A percentile compares a stretch with the other conserved stretches of the same genome.
Conservation (phyloP, 2,329 filamentous ascomycete species). For the Trichoderma harzianum region DNA sequence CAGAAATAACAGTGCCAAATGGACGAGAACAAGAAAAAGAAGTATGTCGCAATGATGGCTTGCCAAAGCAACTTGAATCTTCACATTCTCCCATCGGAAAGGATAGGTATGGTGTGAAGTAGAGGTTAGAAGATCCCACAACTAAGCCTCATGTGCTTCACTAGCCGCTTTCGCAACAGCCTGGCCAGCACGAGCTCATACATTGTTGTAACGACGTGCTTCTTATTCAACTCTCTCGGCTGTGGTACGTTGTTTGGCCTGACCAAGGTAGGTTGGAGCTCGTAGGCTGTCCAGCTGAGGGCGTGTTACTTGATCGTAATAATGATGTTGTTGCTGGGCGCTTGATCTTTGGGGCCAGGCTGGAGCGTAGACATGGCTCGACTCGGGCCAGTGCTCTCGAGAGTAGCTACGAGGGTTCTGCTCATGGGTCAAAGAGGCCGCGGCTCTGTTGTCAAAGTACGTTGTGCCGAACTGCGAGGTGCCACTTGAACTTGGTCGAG, state of each 20-base stretch:
- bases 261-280: not conserved
- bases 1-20: not conserved
- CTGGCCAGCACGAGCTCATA: not conserved
- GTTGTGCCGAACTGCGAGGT: not conserved
- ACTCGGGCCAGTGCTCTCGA: not conserved
- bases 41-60: not conserved
- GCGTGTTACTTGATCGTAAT: constrained; percentile 5
- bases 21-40: not conserved
- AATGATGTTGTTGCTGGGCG: not conserved
- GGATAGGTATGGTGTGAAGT: constrained; percentile 11
- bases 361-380: not conserved
- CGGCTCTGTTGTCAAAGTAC: constrained; percentile 1
- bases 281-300: constrained; percentile 8
- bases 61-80: not conserved
- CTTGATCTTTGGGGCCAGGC: not conserved
- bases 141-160: not conserved
- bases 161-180: not conserved
- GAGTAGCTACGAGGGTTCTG: not conserved
- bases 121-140: constrained; percentile 22
- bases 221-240: not conserved
- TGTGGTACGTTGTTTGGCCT: not conserved
- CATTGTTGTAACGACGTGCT: not conserved
- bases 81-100: not conserved
- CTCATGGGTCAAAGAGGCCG: constrained; percentile 8
- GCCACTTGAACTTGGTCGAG: constrained; percentile 24